These are phyloP conservation scores for Arthroderma sp. DNA, from an alignment of 2,329 filamentous ascomycete species.

Conservation along the genomic window DNA sequence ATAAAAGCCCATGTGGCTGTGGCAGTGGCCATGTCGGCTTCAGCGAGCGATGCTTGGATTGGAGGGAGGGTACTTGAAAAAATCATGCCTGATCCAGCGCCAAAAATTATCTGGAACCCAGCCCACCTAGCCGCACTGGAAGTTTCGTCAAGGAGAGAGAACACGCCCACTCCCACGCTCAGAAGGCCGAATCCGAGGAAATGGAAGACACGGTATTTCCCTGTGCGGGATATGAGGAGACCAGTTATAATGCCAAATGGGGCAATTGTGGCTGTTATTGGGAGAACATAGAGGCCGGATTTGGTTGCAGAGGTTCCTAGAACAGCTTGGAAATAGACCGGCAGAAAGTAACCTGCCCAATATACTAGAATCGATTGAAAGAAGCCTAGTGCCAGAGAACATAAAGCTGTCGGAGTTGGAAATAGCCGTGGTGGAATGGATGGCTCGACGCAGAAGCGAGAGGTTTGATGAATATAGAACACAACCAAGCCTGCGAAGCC, in stretches of 20 bases:
- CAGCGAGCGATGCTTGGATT: constrained; percentile 25
- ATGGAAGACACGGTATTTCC: constrained; percentile 22
- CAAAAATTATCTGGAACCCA: constrained; percentile 29
- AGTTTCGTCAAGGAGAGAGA: constrained; percentile 26
- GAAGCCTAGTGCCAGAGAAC: background rate
- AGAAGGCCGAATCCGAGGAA: constrained; percentile 25
- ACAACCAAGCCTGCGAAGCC: background rate
- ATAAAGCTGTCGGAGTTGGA: background rate
- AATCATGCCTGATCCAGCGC: constrained; percentile 31
- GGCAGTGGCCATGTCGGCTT: constrained; percentile 16
- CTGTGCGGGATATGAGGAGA: constrained; percentile 17
- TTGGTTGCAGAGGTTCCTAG: constrained; percentile 2
- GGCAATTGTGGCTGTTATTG: constrained; percentile 9
- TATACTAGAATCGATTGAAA: constrained; percentile 1
- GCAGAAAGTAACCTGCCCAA: constrained; percentile 5
- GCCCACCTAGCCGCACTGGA: constrained; percentile 30
- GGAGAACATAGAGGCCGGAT: constrained; percentile 5
- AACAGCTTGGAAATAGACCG: constrained; percentile 5
- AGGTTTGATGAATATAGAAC: constrained; percentile 1
- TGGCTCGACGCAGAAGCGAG: background rate
- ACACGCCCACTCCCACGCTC: constrained; percentile 31
- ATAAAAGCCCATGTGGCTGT: constrained; percentile 20
- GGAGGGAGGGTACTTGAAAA: constrained; percentile 32
- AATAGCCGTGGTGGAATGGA: constrained; percentile 3
- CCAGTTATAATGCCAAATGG: constrained; percentile 16